phyloP scores from a whole-genome alignment of 2,329 filamentous ascomycete species.

The Lachnellula subtilissima region DNA sequence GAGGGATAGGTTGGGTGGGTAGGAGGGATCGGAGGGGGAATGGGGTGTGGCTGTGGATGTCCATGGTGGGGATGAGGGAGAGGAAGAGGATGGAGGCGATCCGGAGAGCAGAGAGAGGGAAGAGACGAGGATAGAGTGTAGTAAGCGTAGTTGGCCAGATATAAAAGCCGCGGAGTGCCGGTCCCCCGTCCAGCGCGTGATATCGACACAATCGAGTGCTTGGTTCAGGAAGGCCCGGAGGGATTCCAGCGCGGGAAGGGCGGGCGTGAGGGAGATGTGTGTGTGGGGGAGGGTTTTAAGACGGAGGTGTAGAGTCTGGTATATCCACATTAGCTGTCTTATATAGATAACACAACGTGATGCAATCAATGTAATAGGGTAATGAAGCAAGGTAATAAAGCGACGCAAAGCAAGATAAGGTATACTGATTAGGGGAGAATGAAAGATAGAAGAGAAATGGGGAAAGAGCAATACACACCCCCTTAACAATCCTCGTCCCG shows the following conservation, averaged over 20 bases:
- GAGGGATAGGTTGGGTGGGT: slow-evolving; percentile 68
- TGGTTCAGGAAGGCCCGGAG: slow-evolving; percentile 76
- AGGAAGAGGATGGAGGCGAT: slow-evolving; percentile 44
- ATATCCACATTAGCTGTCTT: not conserved
- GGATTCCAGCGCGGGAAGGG: slow-evolving; percentile 64
- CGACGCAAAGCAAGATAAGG: not conserved
- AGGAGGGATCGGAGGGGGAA: slow-evolving; percentile 51
- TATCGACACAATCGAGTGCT: slow-evolving; percentile 75
- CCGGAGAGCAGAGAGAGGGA: slow-evolving; percentile 42
- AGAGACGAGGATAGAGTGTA: slow-evolving; percentile 50
- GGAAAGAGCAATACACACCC: slow-evolving; percentile 49
- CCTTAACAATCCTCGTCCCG: slow-evolving; percentile 87
- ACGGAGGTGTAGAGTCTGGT: slow-evolving; percentile 69
- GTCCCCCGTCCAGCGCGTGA: slow-evolving; percentile 69
- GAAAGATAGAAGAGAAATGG: not conserved
- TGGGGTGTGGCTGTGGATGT: slow-evolving; percentile 5
- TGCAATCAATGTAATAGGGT: too few species aligned
- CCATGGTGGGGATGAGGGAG: slow-evolving; percentile 12
- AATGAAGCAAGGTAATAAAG: too few species aligned
- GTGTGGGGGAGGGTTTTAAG: slow-evolving; percentile 59
- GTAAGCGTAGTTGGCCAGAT: slow-evolving; percentile 50
- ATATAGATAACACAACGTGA: too few species aligned
- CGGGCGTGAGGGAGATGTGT: slow-evolving; percentile 36
- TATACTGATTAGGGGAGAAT: not conserved
- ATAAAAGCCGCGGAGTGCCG: slow-evolving; percentile 49